Evolutionary conservation across 371 early-diverging fungal genomes (phyloP), one percentile per base, ranked within the genome.

Genomic region (Mortierella sp.): DNA sequence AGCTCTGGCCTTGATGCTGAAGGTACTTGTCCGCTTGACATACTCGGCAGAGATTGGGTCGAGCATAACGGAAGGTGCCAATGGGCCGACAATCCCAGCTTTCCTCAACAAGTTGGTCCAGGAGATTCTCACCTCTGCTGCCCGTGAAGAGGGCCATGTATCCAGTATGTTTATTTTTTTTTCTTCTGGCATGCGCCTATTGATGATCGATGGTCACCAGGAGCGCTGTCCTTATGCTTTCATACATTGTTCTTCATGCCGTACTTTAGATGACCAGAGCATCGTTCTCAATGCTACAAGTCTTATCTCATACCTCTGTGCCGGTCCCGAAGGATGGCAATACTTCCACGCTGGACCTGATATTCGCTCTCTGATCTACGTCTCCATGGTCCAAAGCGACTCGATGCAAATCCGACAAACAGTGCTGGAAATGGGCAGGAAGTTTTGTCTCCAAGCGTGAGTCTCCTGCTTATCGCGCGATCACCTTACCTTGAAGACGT

Each of bases 401-500:
- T 81, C 80, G 12, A 72, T 65, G 50, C 80, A 79, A 39, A 72
- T 79, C 48, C 72, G 81, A 17, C 61, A 77, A 40, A 71, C 67
- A 6, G 53, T 81, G 7, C 48, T 76, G 12, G 61, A 77, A 24
- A 81, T 71, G 77, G 60, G 79, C 0, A 45, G 59, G 29, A 71
- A 81, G 63, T 77, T 66, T 39, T 82, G 73, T 34, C 47, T 47
- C 13, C 63, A 65, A 27, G 56, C 37, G 69, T 68, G 44, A 52
- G 48, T 51, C 14, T 28, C 7, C 19, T 3, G 17, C 1, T 13
- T 6, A 6, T 24, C 6, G n/a, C n/a, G n/a, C n/a, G n/a, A n/a
- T n/a, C 19, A 25, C 12, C 14, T 14, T 51, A 17, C 17, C 27
- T 28, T 25, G 19, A 19, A 6, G 5, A 27, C 45, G 19, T 1